Base-by-base conservation (phyloP, 768 basidiomycete genomes). In the Leccinellum rugosiceps region DNA sequence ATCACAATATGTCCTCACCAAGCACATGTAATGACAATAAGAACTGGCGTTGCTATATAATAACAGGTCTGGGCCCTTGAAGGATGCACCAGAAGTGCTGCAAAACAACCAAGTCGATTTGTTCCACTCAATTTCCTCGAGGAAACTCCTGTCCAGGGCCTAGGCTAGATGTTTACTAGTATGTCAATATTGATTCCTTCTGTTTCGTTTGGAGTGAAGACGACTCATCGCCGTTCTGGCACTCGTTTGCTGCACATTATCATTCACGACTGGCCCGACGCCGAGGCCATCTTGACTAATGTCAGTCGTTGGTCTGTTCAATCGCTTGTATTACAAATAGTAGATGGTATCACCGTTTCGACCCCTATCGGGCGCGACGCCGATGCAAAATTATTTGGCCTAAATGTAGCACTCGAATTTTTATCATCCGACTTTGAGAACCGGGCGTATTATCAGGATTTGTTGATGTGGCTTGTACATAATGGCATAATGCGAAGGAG, bases 351-450 rank as follows among this genome's bases (percentile, higher is more conserved):
- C 44, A 59, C 59, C 6, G 59, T 45, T 19, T 45, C 70, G 46
- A 57, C 35, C 26, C 32, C 57, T 5, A 61, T 61, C 19, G 41
- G 56, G 19, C 52, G 48, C n/a, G 58, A 62, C 19, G 41, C 51
- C 9, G 55, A 31, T 26, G 41, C 49, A 2, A 53, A 56, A 15
- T 17, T 28, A 7, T 58, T 45, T 34, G 58, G 55, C 34, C 43
- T 59, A 65, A 61, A 64, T 11, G 49, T 56, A 58, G 78, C 77
- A 2, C 80, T 79, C 0, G 74, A 75, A 51, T 80, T 4, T n/a
- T n/a, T n/a, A n/a, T n/a, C n/a, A n/a, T n/a, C n/a, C n/a, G 80
- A 80, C 63, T 81, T 75, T 52, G 80, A 78, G 23, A 69, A 74
- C 43, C 66, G 74, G 3, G 67, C 66, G 30, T 81, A 81, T 59